Evolutionary conservation across 371 early-diverging fungal genomes (phyloP).

Genomic region (Gilbertella persicaria): DNA sequence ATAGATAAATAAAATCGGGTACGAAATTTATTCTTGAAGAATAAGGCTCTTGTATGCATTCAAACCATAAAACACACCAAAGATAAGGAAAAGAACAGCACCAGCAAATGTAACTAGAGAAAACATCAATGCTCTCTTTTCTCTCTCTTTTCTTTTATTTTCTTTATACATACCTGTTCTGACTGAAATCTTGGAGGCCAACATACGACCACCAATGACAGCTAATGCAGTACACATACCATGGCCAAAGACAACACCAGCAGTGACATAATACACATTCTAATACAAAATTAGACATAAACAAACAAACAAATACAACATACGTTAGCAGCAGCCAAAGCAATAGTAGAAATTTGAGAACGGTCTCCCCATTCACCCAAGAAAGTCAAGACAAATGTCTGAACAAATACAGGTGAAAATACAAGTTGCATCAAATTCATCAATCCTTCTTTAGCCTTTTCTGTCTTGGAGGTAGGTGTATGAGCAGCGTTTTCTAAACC

Average conservation of each 20-base stretch:
- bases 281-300: constrained; percentile 33
- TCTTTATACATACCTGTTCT: constrained; percentile 76
- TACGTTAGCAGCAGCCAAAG: constrained; percentile 90
- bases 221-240: constrained; percentile 89
- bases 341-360: constrained; percentile 92
- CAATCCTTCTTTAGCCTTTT: constrained; percentile 48
- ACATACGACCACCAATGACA: constrained; percentile 90
- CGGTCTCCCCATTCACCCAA: constrained; percentile 98
- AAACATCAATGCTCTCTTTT: background rate
- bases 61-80: constrained; percentile 73
- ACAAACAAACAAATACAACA: constrained; percentile 10
- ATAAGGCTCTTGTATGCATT: constrained; percentile 40
- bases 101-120: constrained; percentile 81
- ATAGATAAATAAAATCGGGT: too few species aligned
- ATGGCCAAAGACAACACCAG: constrained; percentile 90
- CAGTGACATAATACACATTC: constrained; percentile 81
- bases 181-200: constrained; percentile 92
- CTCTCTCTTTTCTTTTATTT: background rate
- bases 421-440: constrained; percentile 67
- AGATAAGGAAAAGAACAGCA: constrained; percentile 81
- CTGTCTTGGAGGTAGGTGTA: constrained; percentile 12
- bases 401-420: constrained; percentile 91
- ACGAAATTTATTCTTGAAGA: constrained; percentile 8
- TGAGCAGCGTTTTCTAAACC: constrained; percentile 7
- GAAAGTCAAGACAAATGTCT: constrained; percentile 93